These are phyloP conservation scores for Zelonia costaricensis DNA, from an alignment of 208 protist genomes.

Conservation along the genomic window DNA sequence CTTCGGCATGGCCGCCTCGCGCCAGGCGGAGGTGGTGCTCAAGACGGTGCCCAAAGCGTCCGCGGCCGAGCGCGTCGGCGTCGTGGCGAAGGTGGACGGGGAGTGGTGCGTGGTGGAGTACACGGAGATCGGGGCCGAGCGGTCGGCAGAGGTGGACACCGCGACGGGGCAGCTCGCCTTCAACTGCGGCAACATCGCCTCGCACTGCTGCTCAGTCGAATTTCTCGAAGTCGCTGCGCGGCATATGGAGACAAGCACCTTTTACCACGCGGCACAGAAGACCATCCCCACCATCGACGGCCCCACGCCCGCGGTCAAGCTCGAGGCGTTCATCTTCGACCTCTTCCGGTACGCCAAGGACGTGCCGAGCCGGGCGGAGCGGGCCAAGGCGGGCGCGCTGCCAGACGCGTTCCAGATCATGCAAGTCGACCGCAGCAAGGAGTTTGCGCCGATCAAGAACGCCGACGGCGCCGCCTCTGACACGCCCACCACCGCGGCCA, in stretches of 20 bases:
- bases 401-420: slow-evolving; percentile 74
- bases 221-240: slow-evolving; percentile 72
- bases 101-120: slow-evolving; percentile 97
- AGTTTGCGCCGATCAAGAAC: slow-evolving; percentile 99
- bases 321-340: slow-evolving; percentile 99
- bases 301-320: slow-evolving; percentile 82
- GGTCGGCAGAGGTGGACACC: slow-evolving; percentile 48
- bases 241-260: slow-evolving; percentile 42
- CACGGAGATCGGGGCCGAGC: slow-evolving; percentile 93
- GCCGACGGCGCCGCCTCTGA: slow-evolving; percentile 73
- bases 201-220: slow-evolving; percentile 90
- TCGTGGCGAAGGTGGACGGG: slow-evolving; percentile 87
- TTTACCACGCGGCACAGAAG: slow-evolving; percentile 97
- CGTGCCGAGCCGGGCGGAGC: slow-evolving; percentile 11
- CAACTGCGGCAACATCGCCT: slow-evolving; percentile 97
- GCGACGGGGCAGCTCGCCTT: slow-evolving; percentile 88
- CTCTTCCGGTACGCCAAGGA: slow-evolving; percentile 86
- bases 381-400: not conserved
- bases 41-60: slow-evolving; percentile 93
- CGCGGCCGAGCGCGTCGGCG: slow-evolving; percentile 94
- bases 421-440: slow-evolving; percentile 83
- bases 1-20: slow-evolving; percentile 82
- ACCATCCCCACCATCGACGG: slow-evolving; percentile 87
- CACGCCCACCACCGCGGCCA: slow-evolving; percentile 86
- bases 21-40: slow-evolving; percentile 81